These are phyloP conservation scores for Neoarthrinium moseri DNA, from an alignment of 2,329 filamentous ascomycete genomes.

Conservation along the genomic window DNA sequence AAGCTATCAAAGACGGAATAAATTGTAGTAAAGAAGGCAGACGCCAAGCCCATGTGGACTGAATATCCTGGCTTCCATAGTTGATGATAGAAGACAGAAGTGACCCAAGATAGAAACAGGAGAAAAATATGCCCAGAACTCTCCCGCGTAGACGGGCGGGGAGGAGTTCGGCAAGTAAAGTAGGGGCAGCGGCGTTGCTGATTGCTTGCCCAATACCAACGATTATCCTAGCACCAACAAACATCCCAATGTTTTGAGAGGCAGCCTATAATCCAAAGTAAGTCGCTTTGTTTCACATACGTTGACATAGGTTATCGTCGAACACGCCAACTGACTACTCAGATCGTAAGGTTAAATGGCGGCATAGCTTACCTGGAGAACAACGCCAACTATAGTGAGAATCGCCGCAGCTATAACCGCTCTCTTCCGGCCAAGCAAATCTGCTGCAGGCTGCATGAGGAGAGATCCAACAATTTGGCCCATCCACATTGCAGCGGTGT, in stretches of 20 bases:
- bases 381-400: conserved; percentile 19
- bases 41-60: conserved; percentile 35
- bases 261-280: no score
- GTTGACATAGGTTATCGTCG: no score
- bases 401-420: conserved; percentile 18
- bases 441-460: conserved; percentile 19
- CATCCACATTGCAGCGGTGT: conserved; percentile 24
- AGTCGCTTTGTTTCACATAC: no score
- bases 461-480: conserved; percentile 21
- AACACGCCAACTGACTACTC: not conserved
- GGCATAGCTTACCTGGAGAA: conserved; percentile 15
- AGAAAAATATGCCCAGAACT: not conserved
- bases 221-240: conserved; percentile 23
- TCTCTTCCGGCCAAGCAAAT: conserved; percentile 23
- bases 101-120: no score
- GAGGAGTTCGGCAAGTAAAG: not conserved
- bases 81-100: no score
- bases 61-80: conserved; percentile 19
- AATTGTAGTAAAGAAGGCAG: conserved; percentile 32
- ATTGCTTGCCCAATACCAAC: conserved; percentile 18
- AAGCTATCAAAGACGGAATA: conserved; percentile 24
- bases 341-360: not conserved
- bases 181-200: conserved; percentile 8
- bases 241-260: conserved; percentile 24
- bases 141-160: not conserved